Base-by-base conservation (phyloP, 768 basidiomycete species). In the Melanogaster broomeanus region DNA sequence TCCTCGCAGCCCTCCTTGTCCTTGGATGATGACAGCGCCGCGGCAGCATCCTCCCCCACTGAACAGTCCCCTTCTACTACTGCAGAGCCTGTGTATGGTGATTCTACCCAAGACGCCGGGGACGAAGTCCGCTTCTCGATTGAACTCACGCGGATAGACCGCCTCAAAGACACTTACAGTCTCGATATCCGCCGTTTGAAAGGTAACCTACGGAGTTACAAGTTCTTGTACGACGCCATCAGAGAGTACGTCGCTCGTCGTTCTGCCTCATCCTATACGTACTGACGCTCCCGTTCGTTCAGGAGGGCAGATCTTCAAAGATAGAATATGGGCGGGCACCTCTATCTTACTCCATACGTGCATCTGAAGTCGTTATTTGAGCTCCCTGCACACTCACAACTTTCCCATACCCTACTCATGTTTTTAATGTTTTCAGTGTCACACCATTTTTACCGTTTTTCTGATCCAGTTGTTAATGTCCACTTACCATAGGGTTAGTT, bases 81-180 rank as follows among this genome's bases (percentile, higher is more conserved):
- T 45, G 58, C 62, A n/a, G 81, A 87, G 48, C 72, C 85, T 19
- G 64, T 87, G 19, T 98, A 96, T 62, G 95, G 95, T 13, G 90
- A 90, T 50, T 60, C 74, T n/a, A 65, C 77, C 4, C 82, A 89
- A 59, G 97, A 98, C 63, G 82, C 83, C 18, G 93, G 93, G 27
- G 96, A 96, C 61, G 97, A 98, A 83, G 93, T 99, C 59, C 84
- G 91, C 59, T 98, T 98, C 77, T 91, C 85, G 12, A 88, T 98
- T 55, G 97, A 99, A 74, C 72, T 99, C 56, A 98, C 96, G 42
- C 76, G 90, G 61, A 77, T 99, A 61, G 88, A 92, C 69, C 83
- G 93, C 56, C 77, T 98, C 61, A 90, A 87, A 59, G 91, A 92
- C 65, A 90, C 94, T 40, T 95, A 88, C 70, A 88, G 88, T 70